These are phyloP conservation scores for Cicer cuneatum DNA, from an alignment of 306 rosid genomes.

Conservation along the genomic window DNA sequence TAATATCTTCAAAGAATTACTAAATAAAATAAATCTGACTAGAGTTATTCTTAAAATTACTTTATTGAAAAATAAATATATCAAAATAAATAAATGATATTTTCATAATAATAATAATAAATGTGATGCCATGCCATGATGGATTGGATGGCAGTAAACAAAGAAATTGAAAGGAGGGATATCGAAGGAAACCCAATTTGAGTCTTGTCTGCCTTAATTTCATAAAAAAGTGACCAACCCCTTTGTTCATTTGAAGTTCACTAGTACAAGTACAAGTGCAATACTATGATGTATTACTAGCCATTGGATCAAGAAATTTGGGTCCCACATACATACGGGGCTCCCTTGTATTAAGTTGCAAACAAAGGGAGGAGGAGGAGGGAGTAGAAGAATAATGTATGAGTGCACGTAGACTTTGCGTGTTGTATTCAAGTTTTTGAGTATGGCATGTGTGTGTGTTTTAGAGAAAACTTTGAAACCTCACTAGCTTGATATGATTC, in stretches of 20 bases:
- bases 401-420: constrained; percentile 90
- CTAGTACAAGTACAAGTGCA: constrained; percentile 32
- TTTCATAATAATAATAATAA: constrained; percentile 7
- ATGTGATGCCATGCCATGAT: constrained; percentile 36
- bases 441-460: constrained; percentile 54
- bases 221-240: constrained; percentile 51
- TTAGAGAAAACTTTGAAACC: constrained; percentile 49
- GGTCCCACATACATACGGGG: constrained; percentile 46
- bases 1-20: too few relatives aligned
- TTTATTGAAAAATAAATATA: neutral
- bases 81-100: neutral
- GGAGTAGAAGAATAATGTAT: constrained; percentile 57
- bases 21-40: too few relatives aligned
- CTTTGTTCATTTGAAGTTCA: constrained; percentile 56
- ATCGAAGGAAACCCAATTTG: constrained; percentile 53
- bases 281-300: constrained; percentile 32
- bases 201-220: constrained; percentile 62
- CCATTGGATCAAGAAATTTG: constrained; percentile 45
- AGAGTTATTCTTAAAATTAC: too few relatives aligned
- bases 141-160: constrained; percentile 24
- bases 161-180: constrained; percentile 56
- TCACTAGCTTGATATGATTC: constrained; percentile 70
- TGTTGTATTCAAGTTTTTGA: constrained; percentile 72
- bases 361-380: constrained; percentile 34
- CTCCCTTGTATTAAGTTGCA: constrained; percentile 34